Conservation (phyloP, 306 rosid genomes). For the Herpetospermum pedunculosum region DNA sequence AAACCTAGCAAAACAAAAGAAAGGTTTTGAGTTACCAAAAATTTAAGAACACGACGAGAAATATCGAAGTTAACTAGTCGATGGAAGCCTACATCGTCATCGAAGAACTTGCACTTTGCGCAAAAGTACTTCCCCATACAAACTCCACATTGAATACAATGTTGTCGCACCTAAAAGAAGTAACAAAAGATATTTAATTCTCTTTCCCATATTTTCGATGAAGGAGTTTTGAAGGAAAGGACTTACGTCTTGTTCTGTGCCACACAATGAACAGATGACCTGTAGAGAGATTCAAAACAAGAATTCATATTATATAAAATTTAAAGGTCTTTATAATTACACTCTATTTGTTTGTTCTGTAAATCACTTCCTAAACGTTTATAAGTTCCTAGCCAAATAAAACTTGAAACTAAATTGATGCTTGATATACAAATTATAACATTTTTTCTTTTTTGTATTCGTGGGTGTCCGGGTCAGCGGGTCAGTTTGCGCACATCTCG, state of each 20-base stretch:
- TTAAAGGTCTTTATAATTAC: not conserved
- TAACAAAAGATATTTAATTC: conserved; percentile 5
- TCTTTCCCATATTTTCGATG: not conserved
- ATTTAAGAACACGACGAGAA: not conserved
- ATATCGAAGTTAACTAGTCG: not conserved
- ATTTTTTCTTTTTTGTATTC: too few species aligned
- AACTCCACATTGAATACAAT: conserved; percentile 59
- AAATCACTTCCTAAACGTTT: not conserved
- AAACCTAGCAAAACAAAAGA: conserved; percentile 25
- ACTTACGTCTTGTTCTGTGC: conserved; percentile 72
- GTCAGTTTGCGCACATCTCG: too few species aligned
- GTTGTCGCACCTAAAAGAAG: conserved; percentile 62
- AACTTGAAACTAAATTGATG: not conserved
- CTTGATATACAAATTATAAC: not conserved
- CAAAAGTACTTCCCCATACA: conserved; percentile 80
- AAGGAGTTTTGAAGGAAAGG: not conserved
- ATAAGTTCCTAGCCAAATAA: not conserved
- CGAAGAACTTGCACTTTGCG: conserved; percentile 62
- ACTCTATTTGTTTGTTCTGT: not conserved
- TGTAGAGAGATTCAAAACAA: conserved; percentile 12
- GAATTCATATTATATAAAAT: not conserved
- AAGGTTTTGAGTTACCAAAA: not conserved
- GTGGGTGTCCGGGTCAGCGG: too few species aligned
- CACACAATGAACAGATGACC: conserved; percentile 75
- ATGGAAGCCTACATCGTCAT: conserved; percentile 48